phyloP scores from a whole-genome alignment of 768 basidiomycete species.

The Serendipita vermifera region DNA sequence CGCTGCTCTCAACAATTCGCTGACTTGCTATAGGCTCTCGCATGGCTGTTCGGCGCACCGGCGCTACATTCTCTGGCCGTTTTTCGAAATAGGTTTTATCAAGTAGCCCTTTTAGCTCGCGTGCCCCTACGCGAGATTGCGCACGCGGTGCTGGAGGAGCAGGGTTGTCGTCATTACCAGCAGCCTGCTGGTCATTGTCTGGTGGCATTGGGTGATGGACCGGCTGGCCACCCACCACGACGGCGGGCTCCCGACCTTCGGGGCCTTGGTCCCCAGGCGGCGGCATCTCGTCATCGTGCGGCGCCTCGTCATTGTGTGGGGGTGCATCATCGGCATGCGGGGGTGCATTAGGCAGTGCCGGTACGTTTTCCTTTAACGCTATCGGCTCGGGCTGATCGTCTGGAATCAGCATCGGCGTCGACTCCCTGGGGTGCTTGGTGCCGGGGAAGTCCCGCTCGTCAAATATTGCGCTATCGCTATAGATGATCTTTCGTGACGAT shows the following conservation, averaged over 20 bases:
- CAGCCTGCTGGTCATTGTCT: neutral
- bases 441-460: conserved; percentile 24
- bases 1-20: neutral
- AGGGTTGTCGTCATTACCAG: neutral
- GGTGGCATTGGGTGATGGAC: neutral
- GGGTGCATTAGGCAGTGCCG: neutral
- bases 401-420: neutral
- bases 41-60: neutral
- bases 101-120: too few species aligned
- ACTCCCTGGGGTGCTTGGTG: neutral
- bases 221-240: too few species aligned
- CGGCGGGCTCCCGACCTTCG: too few species aligned
- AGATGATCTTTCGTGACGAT: conserved; percentile 19
- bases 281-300: neutral
- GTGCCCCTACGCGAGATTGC: too few species aligned
- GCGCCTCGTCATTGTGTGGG: neutral
- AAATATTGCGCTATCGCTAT: conserved; percentile 23
- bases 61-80: neutral
- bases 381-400: too few species aligned
- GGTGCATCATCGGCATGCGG: neutral
- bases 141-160: neutral
- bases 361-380: too few species aligned
- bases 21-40: neutral
- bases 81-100: neutral
- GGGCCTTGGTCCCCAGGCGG: neutral